Conservation (phyloP, 768 basidiomycete species). For the Psilocybe sp. region DNA sequence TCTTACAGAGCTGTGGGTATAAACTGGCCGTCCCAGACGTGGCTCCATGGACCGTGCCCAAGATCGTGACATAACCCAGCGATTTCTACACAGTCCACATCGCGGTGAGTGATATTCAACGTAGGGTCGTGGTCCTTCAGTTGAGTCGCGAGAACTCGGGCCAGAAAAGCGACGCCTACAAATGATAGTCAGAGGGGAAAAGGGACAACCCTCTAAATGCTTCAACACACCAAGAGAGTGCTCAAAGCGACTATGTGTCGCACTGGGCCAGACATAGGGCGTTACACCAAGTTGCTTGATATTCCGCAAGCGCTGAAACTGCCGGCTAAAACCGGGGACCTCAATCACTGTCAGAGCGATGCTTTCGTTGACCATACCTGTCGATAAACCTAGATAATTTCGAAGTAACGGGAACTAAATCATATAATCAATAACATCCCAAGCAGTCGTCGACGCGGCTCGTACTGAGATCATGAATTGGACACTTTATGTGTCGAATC, state of each 20-base stretch:
- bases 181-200: slow-evolving; percentile 1
- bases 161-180: slow-evolving; percentile 75
- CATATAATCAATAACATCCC: too few relatives aligned
- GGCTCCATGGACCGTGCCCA: slow-evolving; percentile 84
- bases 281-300: slow-evolving; percentile 82
- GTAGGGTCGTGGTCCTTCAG: slow-evolving; percentile 57
- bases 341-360: slow-evolving; percentile 2
- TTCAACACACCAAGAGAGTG: slow-evolving; percentile 66
- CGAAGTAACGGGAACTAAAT: too few relatives aligned
- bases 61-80: slow-evolving; percentile 85
- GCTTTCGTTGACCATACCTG: too few relatives aligned
- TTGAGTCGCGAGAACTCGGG: slow-evolving; percentile 58
- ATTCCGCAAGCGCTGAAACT: slow-evolving; percentile 74
- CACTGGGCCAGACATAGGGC: slow-evolving; percentile 74
- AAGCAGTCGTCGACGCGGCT: too few relatives aligned
- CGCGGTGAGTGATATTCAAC: slow-evolving; percentile 65
- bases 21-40: slow-evolving; percentile 77
- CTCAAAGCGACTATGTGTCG: slow-evolving; percentile 80
- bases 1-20: slow-evolving; percentile 65
- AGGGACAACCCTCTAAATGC: background rate
- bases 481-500: too few relatives aligned
- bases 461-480: too few relatives aligned
- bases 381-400: too few relatives aligned
- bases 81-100: slow-evolving; percentile 73
- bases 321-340: slow-evolving; percentile 38